Percentiles rank a stretch among this genome's conserved stretches.
Evolutionary conservation across 1,284 basidiomycete genomes (phyloP).

Genomic region (Neolentinus lepideus): DNA sequence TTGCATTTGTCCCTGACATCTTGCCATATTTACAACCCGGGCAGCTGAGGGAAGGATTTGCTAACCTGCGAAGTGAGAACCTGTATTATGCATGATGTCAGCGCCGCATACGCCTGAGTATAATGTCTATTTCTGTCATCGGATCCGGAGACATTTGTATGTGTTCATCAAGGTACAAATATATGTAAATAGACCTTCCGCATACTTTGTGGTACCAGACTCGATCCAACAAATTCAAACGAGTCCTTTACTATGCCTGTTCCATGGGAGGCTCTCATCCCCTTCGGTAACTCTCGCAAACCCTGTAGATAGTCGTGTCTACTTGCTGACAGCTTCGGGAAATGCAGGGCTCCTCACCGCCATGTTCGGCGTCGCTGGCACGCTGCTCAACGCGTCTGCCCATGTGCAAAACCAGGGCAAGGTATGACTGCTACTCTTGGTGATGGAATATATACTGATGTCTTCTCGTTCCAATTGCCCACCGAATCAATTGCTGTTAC

Average conservation of each 20-base stretch:
- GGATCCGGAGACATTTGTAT: not conserved
- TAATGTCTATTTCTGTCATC: not conserved
- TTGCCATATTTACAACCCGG: no score
- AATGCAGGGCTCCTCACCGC: constrained; percentile 70
- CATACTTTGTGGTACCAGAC: not conserved
- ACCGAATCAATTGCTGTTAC: not conserved
- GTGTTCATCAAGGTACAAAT: not conserved
- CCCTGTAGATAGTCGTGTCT: not conserved
- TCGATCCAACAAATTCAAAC: not conserved
- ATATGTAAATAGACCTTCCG: not conserved
- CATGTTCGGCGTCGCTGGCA: constrained; percentile 88
- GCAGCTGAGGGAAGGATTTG: no score
- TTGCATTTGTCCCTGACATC: no score
- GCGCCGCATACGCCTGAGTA: no score
- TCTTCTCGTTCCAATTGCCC: no score
- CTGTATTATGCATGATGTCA: no score
- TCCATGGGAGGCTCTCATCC: constrained; percentile 93
- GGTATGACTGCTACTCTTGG: constrained; percentile 38
- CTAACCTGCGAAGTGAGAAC: no score
- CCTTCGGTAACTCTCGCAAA: constrained; percentile 71
- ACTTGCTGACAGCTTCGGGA: not conserved
- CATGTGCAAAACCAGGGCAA: constrained; percentile 84
- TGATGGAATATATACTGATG: no score
- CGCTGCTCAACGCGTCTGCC: constrained; percentile 73
- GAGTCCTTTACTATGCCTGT: constrained; percentile 62